Base-by-base conservation (phyloP, 768 basidiomycete genomes). In the Boletus reticuloceps region DNA sequence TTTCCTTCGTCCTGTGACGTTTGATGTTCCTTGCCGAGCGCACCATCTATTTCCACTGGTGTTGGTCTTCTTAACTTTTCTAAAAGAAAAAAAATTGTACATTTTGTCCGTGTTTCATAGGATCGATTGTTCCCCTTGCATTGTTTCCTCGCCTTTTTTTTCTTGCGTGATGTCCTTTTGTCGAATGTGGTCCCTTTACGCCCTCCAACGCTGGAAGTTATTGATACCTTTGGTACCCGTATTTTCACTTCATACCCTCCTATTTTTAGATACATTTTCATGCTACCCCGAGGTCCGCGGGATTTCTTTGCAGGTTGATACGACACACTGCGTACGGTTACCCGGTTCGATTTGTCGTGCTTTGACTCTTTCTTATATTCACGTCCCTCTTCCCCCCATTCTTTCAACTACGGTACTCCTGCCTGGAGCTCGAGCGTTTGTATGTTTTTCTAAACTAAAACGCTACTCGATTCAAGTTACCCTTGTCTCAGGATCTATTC, bases 391-490 rank as follows among this genome's bases (percentile, higher is more conserved):
- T 14, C 12, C 12, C 5, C 14, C 19, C 13, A n/a, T 16, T 41
- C 38, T 39, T 34, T 4, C 31, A 6, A n/a, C 22, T 25, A 16
- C 36, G 43, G 11, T 45, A 38, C 55, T 49, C 56, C 41, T 45
- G 64, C 64, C 64, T 29, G 57, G 64, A 56, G 64, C 60, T 62
- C 27, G 64, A 65, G 60, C 47, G 50, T 56, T 56, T 50, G n/a
- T 40, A 41, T 64, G 46, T 54, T 50, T 40, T 50, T 51, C 38
- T 34, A 36, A 20, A 31, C 44, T 37, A 53, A 32, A 20, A 60
- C 47, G 40, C 51, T 47, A 27, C 19, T 17, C 36, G 54, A 41
- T 45, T 51, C 48, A 50, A 43, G 34, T 11, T 36, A 11, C 34
- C 14, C 12, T 36, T 36, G 11, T 36, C 34, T 36, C 6, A 36